Base-by-base conservation (phyloP, 2,329 filamentous ascomycete species). In the Xenosphaeropsis pyriputrescens region DNA sequence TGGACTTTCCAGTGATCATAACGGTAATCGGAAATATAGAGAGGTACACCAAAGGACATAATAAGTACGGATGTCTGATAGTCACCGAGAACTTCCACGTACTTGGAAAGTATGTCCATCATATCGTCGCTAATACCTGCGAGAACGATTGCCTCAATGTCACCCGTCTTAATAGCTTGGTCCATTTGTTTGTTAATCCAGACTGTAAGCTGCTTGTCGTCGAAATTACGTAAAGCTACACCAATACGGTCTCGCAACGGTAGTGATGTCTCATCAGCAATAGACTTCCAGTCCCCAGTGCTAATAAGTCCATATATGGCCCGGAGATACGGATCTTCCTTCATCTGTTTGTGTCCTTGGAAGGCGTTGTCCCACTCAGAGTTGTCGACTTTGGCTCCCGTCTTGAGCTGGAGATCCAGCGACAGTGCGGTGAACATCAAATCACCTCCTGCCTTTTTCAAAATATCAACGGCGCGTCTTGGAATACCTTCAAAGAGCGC, bases 301-400 rank as follows among this genome's bases (percentile, higher is more conserved):
- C 79, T 76, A 43, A 91, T 82, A 46, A 84, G 76, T 3, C 78
- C 76, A 17, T 85, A 83, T 35, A 91, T 79, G 5, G 82, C 83
- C 39, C 83, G 78, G 17, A 91, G 68, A 51, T 88, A 89, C 0
- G 83, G 79, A 48, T 91, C 82, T 0, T 78, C 75, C 43, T 79
- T 72, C 18, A 75, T 50, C 31, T 50, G 46, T 11, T 50, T 43
- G 38, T 53, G 45, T 17, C 45, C 44, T 8, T 50, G 42, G 5
- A 56, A 40, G 19, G 45, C 41, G 32, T 48, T 40, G n/a, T 33
- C 46, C 54, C 54, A 57, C 19, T 50, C 43, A 4, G 39, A 38
- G n/a, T 43, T 42, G 12, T 51, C 44, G 11, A 52, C 47, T 31
- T 57, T 55, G 34, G 57, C 59, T 39, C 63, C 62, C 11, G 64